Base-by-base conservation (phyloP, 768 basidiomycete genomes). In the Boletus sp. region DNA sequence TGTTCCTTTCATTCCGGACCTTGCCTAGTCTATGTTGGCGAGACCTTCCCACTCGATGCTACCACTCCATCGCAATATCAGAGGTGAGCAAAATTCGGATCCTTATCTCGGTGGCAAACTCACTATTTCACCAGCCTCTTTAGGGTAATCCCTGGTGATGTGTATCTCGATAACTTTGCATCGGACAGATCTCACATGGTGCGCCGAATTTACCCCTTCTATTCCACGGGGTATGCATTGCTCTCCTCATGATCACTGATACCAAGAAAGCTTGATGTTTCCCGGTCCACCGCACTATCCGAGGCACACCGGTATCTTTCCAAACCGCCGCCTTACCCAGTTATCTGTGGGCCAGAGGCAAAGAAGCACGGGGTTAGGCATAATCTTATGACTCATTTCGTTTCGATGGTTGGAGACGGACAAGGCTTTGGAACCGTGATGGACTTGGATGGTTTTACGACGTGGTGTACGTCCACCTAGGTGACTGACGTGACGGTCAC, bases 161-260 rank as follows among this genome's bases (percentile, higher is more conserved):
- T 68, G 13, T 87, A 76, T 63, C 67, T 88, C 40, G 71, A 80
- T 57, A 63, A 80, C 61, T 88, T 90, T 71, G 84, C 86, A 10
- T 88, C 87, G 19, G 85, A 90, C 67, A 75, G 87, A 63, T 85
- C 86, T 50, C 87, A 89, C 68, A 89, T 90, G 87, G 85, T 85
- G 58, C 64, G 59, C 44, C 39, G 44, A 47, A 35, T 55, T 51
- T 57, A 30, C 41, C 54, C 37, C 45, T 53, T 32, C 49, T 46
- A 41, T 53, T 57, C 48, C 62, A 50, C 41, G 56, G 51, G 8
- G 34, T 51, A 14, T 35, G 19, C 34, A 37, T 23, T 32, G 35
- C 33, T 23, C 7, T 34, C 25, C 44, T 40, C 50, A 29, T 49
- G 33, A 38, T 47, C 33, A 38, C 42, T 51, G 10, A 32, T 39